Evolutionary conservation across 2,329 filamentous ascomycete genomes (phyloP), one percentile per base, ranked within the genome.

Genomic region (Epichloe bromicola): DNA sequence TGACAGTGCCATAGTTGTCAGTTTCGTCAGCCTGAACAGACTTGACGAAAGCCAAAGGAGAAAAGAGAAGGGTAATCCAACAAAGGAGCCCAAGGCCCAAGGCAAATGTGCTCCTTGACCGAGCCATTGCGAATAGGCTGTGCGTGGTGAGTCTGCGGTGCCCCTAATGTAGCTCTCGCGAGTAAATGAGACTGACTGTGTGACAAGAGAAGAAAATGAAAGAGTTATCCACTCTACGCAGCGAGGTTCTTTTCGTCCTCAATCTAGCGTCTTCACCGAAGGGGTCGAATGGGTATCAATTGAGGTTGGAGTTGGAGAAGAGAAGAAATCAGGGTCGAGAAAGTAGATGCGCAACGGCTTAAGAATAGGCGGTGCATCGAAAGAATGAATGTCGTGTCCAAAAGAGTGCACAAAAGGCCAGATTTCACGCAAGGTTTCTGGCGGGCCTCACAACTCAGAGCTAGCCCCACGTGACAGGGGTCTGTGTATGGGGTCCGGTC

Each of bases 61-160:
- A 82, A 63, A 98, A 87, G 59, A 97, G 81, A 58, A 95, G 81
- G 67, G 88, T 81, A 63, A 96, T 85, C 76, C 95, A 96, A 74
- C 90, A 84, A 71, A 95, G 75, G 67, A 93, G 74, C 80, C 88
- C 89, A 78, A 96, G 76, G 83, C 84, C 75, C 75, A 90, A 68
- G 78, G 82, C 78, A 79, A 85, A 75, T 72, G 80, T 76, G 74
- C 79, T 76, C 75, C 78, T 72, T 66, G 81, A 83, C 64, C 71
- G 70, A 70, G 74, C 72, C 74, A 77, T 77, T 59, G 62, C 64
- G 62, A 54, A 51, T 50, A 53, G 53, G 51, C 50, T 58, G 56
- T 52, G 52, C 51, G 46, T 53, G 47, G 51, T 54, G 49, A 55
- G 49, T 53, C 59, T 54, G 57, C 56, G 51, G 46, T 53, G 53